Percentiles rank a stretch among this genome's conserved stretches.
Evolutionary conservation across 2,329 filamentous ascomycete species (phyloP).

Genomic region (Trichoderma koningiopsis): DNA sequence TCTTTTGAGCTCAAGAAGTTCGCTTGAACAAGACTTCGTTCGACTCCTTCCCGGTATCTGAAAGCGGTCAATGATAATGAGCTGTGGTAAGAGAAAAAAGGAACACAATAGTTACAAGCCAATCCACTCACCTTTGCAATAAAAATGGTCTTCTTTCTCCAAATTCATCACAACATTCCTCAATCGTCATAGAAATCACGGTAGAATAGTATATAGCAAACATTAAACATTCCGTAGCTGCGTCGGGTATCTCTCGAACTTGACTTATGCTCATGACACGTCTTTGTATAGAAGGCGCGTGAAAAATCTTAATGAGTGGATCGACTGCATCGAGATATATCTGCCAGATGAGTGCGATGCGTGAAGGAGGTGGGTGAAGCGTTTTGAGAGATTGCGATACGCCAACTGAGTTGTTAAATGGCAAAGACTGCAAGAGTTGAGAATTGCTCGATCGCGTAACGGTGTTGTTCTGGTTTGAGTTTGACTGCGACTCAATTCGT

Average conservation of each 20-base stretch:
- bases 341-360: slow-evolving; percentile 25
- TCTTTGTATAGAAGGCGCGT: slow-evolving; percentile 24
- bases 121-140: slow-evolving; percentile 10
- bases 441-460: background rate
- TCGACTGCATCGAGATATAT: slow-evolving; percentile 27
- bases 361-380: slow-evolving; percentile 11
- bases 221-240: slow-evolving; percentile 22
- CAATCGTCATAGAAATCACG: slow-evolving; percentile 11
- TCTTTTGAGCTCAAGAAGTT: slow-evolving; percentile 26
- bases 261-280: slow-evolving; percentile 8
- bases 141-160: slow-evolving; percentile 5
- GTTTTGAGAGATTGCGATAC: background rate
- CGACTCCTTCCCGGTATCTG: slow-evolving; percentile 1
- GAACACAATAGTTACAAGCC: background rate
- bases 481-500: background rate
- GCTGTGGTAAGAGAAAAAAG: background rate
- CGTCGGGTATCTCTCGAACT: slow-evolving; percentile 6
- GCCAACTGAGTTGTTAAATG: background rate
- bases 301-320: slow-evolving; percentile 28
- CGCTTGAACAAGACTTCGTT: slow-evolving; percentile 7
- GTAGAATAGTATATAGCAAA: slow-evolving; percentile 29
- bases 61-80: background rate
- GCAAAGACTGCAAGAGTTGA: background rate
- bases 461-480: background rate
- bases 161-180: slow-evolving; percentile 19